These are phyloP conservation scores for Fusarium chlamydosporum DNA, from an alignment of 2,329 filamentous ascomycete species.

Conservation along the genomic window DNA sequence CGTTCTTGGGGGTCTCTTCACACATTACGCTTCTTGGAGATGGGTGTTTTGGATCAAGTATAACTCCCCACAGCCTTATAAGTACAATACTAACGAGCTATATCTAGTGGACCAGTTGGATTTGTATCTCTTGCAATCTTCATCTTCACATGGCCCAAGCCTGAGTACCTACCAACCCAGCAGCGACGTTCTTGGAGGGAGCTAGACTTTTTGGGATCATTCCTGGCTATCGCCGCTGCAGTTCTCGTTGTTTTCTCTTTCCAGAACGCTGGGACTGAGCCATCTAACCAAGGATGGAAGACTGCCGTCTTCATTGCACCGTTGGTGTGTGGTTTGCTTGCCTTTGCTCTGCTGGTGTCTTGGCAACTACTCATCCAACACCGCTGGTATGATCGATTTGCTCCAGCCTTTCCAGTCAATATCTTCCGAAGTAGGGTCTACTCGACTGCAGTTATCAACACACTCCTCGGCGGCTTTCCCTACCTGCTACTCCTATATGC, in stretches of 20 bases:
- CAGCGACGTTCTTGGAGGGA: slow-evolving; percentile 62
- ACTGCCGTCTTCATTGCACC: slow-evolving; percentile 55
- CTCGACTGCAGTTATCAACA: slow-evolving; percentile 59
- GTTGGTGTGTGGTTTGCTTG: slow-evolving; percentile 49
- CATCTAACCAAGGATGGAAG: slow-evolving; percentile 59
- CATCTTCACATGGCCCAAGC: slow-evolving; percentile 64
- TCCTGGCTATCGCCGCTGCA: slow-evolving; percentile 67
- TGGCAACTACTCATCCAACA: slow-evolving; percentile 51
- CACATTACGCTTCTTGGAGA: slow-evolving; percentile 64
- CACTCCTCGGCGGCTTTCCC: slow-evolving; percentile 65
- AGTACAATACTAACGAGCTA: slow-evolving; percentile 6
- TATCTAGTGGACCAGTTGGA: slow-evolving; percentile 65
- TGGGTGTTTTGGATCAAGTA: slow-evolving; percentile 74
- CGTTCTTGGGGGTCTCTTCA: slow-evolving; percentile 65
- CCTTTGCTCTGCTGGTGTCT: slow-evolving; percentile 49
- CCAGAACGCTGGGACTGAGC: slow-evolving; percentile 62
- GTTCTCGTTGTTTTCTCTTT: slow-evolving; percentile 71
- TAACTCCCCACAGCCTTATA: background rate
- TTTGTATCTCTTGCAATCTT: slow-evolving; percentile 63
- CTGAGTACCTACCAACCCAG: slow-evolving; percentile 56
- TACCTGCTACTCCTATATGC: slow-evolving; percentile 65
- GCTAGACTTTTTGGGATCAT: slow-evolving; percentile 67
- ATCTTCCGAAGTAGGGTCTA: slow-evolving; percentile 65
- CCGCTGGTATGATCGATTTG: slow-evolving; percentile 50
- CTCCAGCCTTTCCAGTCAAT: slow-evolving; percentile 62